Evolutionary conservation across 148 eudicot genomes (phyloP), one percentile per base, ranked within the genome.

Genomic region (Arctostaphylos glauca): DNA sequence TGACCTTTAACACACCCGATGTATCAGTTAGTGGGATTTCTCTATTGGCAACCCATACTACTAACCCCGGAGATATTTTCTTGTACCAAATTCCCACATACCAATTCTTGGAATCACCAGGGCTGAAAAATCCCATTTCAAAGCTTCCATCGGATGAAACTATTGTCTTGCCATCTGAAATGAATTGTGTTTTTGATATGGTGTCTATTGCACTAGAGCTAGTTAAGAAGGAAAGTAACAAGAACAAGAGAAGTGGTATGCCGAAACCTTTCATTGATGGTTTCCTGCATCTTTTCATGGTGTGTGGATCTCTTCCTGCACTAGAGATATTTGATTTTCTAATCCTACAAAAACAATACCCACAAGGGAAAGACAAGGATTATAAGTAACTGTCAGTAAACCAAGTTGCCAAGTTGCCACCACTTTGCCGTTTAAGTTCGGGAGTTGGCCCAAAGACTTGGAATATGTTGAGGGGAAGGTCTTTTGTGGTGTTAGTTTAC

Each of bases 71-170:
- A 19, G 66, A 21, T 60, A 79, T n/a, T 9, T 74, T 79, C 25
- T 79, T 82, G 83, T 79, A 86, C 87, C 85, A 83, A 23, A 60
- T 60, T 60, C 66, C 66, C 3, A 60, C 31, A 1, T 60, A 60
- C 31, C 66, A 25, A 14, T 60, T 60, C 25, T 2, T 60, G 25
- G 31, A n/a, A n/a, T 0, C 8, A 0, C 66, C 12, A 0, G 12
- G 66, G 66, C 25, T n/a, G 66, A 60, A 60, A 7, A 60, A 60
- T 0, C 66, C 66, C 25, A 60, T 21, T 85, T 41, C 87, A 80
- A 12, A 85, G 49, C 9, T 79, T 79, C 10, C 80, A 60, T 13
- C 75, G 55, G 66, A 60, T n/a, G 66, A 60, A 60, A 60, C 25
- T 60, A 58, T 16, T 2, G 50, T 47, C 6, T 67, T 15, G 2